Conservation (phyloP, 805 yeast species). For the Yamadazyma phyllophila region DNA sequence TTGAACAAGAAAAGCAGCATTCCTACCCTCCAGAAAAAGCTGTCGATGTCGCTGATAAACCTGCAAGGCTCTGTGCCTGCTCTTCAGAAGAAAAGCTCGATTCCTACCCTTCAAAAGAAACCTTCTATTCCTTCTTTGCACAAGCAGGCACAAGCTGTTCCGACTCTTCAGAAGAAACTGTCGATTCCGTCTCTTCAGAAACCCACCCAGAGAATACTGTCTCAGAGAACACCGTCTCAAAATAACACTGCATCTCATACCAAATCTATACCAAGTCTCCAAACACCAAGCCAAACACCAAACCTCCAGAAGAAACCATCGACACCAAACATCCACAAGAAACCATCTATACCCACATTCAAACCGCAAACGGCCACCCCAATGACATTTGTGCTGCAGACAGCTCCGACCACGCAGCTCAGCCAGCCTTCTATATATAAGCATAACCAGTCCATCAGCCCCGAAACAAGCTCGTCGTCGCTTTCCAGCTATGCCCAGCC, state of each 20-base stretch:
- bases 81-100: constrained; percentile 14
- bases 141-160: constrained; percentile 16
- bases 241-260: too few relatives aligned
- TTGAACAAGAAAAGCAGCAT: constrained; percentile 19
- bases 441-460: background rate
- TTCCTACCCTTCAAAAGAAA: constrained; percentile 19
- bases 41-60: constrained; percentile 12
- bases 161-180: constrained; percentile 14
- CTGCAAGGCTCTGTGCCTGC: constrained; percentile 15
- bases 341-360: constrained; percentile 16
- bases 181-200: constrained; percentile 16
- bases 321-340: constrained; percentile 13
- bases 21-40: constrained; percentile 18
- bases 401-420: constrained; percentile 6
- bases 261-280: constrained; percentile 16
- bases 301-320: constrained; percentile 14
- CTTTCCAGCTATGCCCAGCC: constrained; percentile 29
- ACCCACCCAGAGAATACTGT: too few relatives aligned
- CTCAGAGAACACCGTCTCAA: too few relatives aligned
- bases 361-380: too few relatives aligned
- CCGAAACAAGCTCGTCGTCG: background rate
- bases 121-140: constrained; percentile 15
- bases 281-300: constrained; percentile 17
- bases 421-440: constrained; percentile 3
- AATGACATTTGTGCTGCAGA: constrained; percentile 8